These are phyloP conservation scores for Chalaropsis thielavioides DNA, from an alignment of 2,329 filamentous ascomycete genomes.

Conservation along the genomic window DNA sequence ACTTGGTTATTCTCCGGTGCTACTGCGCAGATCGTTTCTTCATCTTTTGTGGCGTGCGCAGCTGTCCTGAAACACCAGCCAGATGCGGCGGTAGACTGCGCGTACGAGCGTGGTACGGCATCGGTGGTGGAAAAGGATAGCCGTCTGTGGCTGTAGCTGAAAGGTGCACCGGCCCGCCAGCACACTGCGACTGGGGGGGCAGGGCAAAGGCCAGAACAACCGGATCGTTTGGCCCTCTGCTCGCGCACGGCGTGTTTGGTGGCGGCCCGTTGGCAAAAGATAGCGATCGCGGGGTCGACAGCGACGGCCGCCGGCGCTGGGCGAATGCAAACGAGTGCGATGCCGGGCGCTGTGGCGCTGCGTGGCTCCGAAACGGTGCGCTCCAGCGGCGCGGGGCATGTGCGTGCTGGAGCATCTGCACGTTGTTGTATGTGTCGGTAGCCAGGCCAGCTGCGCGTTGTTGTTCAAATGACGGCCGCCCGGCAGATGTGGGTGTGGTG, in stretches of 20 bases:
- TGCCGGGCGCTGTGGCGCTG: slow-evolving; percentile 1
- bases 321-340: slow-evolving; percentile 16
- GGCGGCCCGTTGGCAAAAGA: slow-evolving; percentile 16
- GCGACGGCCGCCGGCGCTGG: slow-evolving; percentile 10
- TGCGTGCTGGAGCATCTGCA: not conserved
- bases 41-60: slow-evolving; percentile 16
- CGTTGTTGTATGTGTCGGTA: not conserved
- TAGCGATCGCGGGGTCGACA: slow-evolving; percentile 14
- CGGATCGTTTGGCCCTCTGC: not conserved
- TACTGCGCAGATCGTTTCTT: slow-evolving; percentile 7
- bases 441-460: not conserved
- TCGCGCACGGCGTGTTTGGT: not conserved
- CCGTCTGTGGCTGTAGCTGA: not conserved
- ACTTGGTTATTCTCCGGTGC: not conserved
- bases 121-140: not conserved
- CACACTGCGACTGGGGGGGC: not conserved
- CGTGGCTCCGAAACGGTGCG: slow-evolving; percentile 5
- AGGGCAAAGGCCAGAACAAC: not conserved
- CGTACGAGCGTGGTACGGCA: slow-evolving; percentile 1
- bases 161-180: not conserved
- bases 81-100: slow-evolving; percentile 15
- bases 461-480: not conserved
- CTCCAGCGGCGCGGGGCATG: not conserved
- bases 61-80: slow-evolving; percentile 9
- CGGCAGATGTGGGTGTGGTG: slow-evolving; percentile 4